Evolutionary conservation across 495 filamentous ascomycete genomes (phyloP), one percentile per base, ranked within the genome.

Genomic region (Penicillium pulvis): DNA sequence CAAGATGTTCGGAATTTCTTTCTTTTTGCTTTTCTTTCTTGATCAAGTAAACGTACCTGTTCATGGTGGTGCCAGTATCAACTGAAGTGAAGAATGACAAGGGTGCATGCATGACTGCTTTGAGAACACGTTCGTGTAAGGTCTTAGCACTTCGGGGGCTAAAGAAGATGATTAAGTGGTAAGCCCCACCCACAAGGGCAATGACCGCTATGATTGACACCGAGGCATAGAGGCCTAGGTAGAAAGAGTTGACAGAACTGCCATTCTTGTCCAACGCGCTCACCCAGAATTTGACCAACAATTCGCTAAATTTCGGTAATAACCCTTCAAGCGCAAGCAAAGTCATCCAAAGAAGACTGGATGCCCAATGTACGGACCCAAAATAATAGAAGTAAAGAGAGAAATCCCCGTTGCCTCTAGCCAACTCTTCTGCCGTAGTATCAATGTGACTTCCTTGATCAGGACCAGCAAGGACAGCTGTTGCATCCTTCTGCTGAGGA

Each of bases 1-100:
- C 4, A 47, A 17, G 11, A 36, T 1, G 10, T 36, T 24, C 17
- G 20, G 33, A 6, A 20, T n/a, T n/a, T n/a, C 20, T 23, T 23
- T 2, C 20, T 23, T 23, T 23, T 23, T 23, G 1, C 20, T 23
- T 23, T 24, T 28, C 7, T n/a, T 17, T 8, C 2, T 19, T 1
- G 28, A 51, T 35, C 19, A n/a, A 17, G 35, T 4, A 0, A 33
- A 2, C 55, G 35, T 44, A 57, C 55, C 55, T 49, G 23, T 57
- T 57, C 16, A 31, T 43, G 12, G 47, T 57, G 9, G 46, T 57
- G 12, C 55, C 55, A 30, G 17, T 57, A 51, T 51, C 55, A 19
- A 41, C 33, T 14, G 55, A 57, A 20, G 55, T 55, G 8, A 57
- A 57, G 46, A 57, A 57, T 30, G 55, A 39, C 19, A 57, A 30